A percentile compares a stretch with the other conserved stretches of the same genome.
phyloP scores from a whole-genome alignment of 176 grass and related monocot genomes.

The Oryza brachyantha region DNA sequence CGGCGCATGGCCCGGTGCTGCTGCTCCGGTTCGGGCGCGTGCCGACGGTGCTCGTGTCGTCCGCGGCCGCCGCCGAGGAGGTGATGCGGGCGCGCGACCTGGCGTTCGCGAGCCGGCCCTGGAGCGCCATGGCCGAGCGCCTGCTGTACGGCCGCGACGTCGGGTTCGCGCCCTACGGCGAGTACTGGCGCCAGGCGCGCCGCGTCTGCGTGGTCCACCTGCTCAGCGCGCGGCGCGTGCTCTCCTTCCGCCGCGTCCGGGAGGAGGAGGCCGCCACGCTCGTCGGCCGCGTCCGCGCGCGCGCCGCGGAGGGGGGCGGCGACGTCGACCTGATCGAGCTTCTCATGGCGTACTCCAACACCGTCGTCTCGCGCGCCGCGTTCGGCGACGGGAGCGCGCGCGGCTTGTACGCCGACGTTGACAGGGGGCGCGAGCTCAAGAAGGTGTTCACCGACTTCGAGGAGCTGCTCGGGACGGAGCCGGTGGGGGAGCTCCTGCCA shows the following conservation, averaged over 20 bases:
- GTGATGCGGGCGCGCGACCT: constrained; percentile 45
- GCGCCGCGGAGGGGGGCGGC: too few relatives aligned
- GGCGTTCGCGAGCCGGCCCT: constrained; percentile 40
- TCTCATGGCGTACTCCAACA: constrained; percentile 10
- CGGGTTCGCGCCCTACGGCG: constrained; percentile 54
- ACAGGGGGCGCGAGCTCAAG: background rate
- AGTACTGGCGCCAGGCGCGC: constrained; percentile 54
- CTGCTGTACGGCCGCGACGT: constrained; percentile 49
- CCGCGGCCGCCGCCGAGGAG: constrained; percentile 43
- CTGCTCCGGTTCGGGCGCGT: constrained; percentile 48
- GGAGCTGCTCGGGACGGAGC: constrained; percentile 1
- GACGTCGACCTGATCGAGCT: background rate
- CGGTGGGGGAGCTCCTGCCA: constrained; percentile 33
- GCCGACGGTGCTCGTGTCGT: constrained; percentile 45
- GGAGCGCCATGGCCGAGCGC: constrained; percentile 11
- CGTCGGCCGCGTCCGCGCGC: background rate
- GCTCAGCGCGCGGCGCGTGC: constrained; percentile 24
- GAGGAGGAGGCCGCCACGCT: constrained; percentile 29
- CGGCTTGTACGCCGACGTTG: background rate
- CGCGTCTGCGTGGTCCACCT: constrained; percentile 51
- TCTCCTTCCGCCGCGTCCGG: constrained; percentile 25
- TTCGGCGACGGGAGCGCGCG: background rate
- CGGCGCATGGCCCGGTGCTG: constrained; percentile 48
- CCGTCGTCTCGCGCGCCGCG: background rate
- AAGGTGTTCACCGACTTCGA: background rate